phyloP scores from a whole-genome alignment of 176 grass and related monocot species.

The Bolboschoenus planiculmis region DNA sequence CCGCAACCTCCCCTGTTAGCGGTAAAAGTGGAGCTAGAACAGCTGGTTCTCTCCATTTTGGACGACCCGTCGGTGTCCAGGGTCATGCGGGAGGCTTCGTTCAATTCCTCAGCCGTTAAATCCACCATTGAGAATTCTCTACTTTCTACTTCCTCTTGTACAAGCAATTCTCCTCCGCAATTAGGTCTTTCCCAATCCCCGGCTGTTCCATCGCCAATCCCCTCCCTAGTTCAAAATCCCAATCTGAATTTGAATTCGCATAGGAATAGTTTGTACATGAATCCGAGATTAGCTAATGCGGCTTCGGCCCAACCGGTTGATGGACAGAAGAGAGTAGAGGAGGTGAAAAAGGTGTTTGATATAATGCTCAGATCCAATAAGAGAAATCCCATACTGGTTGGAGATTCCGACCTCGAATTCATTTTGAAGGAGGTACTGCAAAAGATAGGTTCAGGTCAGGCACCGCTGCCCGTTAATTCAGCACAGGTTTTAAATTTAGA shows the following conservation, averaged over 20 bases:
- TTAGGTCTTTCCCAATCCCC: slow-evolving; percentile 24
- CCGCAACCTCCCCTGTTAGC: slow-evolving; percentile 73
- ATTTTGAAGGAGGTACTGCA: slow-evolving; percentile 47
- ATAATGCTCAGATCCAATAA: slow-evolving; percentile 61
- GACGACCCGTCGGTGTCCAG: slow-evolving; percentile 89
- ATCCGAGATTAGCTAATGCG: slow-evolving; percentile 9
- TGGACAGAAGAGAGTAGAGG: slow-evolving; percentile 26
- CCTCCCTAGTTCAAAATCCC: not conserved
- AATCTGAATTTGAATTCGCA: slow-evolving; percentile 13
- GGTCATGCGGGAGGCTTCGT: slow-evolving; percentile 94
- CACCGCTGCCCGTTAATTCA: slow-evolving; percentile 19
- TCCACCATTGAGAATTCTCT: slow-evolving; percentile 64
- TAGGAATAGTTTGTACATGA: slow-evolving; percentile 16
- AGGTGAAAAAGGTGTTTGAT: slow-evolving; percentile 67
- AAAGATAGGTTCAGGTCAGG: slow-evolving; percentile 34
- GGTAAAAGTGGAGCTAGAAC: slow-evolving; percentile 85
- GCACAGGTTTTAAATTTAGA: slow-evolving; percentile 51
- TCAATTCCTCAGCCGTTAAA: slow-evolving; percentile 71
- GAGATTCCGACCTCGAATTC: slow-evolving; percentile 44
- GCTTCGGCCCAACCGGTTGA: not conserved
- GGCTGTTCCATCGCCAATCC: not conserved
- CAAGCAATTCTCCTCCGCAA: slow-evolving; percentile 13
- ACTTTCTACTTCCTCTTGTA: slow-evolving; percentile 33
- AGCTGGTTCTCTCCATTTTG: slow-evolving; percentile 78
- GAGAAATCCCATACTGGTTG: slow-evolving; percentile 73